phyloP scores from a whole-genome alignment of 148 eudicot genomes.

The Heliosperma pusillum region DNA sequence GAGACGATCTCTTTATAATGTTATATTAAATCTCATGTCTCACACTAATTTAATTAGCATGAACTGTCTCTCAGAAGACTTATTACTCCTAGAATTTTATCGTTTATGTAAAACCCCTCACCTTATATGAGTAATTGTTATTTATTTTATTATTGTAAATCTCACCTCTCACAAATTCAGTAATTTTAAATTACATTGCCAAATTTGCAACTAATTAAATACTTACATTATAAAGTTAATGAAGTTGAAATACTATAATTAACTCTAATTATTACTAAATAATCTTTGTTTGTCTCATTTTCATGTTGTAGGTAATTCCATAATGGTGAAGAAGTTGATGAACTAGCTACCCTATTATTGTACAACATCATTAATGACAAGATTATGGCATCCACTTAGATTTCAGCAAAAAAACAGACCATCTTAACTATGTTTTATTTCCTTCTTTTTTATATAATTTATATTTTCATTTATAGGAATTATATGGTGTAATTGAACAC shows the following conservation, averaged over 20 bases:
- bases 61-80: no score
- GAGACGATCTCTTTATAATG: no score
- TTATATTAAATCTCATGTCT: no score
- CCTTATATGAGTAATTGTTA: no score
- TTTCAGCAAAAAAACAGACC: slow-evolving; percentile 16
- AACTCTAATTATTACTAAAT: neutral
- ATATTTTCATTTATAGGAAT: neutral
- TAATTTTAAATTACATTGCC: no score
- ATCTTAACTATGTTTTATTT: neutral
- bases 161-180: no score
- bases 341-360: neutral
- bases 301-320: neutral
- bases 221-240: neutral
- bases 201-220: neutral
- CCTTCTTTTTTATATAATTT: neutral
- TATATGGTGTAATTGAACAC: neutral
- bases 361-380: slow-evolving; percentile 6
- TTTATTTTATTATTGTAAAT: no score
- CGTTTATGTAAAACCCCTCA: no score
- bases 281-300: neutral
- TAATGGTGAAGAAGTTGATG: neutral
- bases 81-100: no score
- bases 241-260: no score
- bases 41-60: no score
- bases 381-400: slow-evolving; percentile 14